These are phyloP conservation scores for Phialophora tarda DNA, from an alignment of 2,329 filamentous ascomycete species.

Conservation along the genomic window DNA sequence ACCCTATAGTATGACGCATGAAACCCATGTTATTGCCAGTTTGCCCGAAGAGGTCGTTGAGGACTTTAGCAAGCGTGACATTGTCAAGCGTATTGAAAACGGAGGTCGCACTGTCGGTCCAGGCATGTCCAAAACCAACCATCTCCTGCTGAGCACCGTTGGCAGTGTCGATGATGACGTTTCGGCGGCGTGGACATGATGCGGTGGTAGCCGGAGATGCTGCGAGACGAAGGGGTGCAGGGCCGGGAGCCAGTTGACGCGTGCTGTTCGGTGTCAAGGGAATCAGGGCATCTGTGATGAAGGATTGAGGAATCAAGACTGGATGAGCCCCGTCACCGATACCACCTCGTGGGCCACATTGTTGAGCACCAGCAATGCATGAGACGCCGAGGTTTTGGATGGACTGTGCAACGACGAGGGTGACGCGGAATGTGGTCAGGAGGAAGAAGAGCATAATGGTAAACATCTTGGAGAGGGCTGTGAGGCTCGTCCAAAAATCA, in stretches of 20 bases:
- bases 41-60: slow-evolving; percentile 46
- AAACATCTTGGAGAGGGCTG: background rate
- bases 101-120: slow-evolving; percentile 48
- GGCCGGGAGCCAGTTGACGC: slow-evolving; percentile 20
- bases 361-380: slow-evolving; percentile 19
- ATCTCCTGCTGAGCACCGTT: slow-evolving; percentile 32
- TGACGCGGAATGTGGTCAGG: background rate
- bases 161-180: slow-evolving; percentile 20
- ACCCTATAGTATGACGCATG: slow-evolving; percentile 51
- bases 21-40: slow-evolving; percentile 47
- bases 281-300: slow-evolving; percentile 25
- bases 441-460: background rate
- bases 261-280: slow-evolving; percentile 9
- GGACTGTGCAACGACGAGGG: slow-evolving; percentile 11
- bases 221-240: slow-evolving; percentile 10
- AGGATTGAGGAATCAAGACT: slow-evolving; percentile 19
- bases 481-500: background rate
- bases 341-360: slow-evolving; percentile 23
- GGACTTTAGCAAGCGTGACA: slow-evolving; percentile 42
- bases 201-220: slow-evolving; percentile 9
- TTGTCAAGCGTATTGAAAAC: slow-evolving; percentile 45
- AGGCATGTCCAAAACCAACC: slow-evolving; percentile 47
- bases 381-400: slow-evolving; percentile 20
- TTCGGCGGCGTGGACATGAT: slow-evolving; percentile 14
- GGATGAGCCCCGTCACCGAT: slow-evolving; percentile 23